These are phyloP conservation scores for Cunninghamia lanceolata DNA, from an alignment of 75 land plant genomes.

Conservation along the genomic window DNA sequence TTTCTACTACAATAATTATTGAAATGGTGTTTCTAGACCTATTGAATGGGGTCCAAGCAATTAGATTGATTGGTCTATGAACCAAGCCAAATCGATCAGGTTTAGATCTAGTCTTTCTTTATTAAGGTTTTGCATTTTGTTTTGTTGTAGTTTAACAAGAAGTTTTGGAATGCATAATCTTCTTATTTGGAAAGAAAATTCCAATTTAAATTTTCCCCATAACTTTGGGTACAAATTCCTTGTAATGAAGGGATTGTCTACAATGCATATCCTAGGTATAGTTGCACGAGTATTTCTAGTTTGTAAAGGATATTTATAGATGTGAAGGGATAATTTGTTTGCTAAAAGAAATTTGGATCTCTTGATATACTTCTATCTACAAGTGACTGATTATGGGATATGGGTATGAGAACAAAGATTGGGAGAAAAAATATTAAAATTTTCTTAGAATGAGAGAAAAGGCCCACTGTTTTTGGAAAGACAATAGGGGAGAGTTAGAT, in stretches of 20 bases:
- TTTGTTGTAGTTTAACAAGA: not conserved
- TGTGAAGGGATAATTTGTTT: not conserved
- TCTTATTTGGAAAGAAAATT: not conserved
- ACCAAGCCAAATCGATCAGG: not conserved
- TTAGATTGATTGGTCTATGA: not conserved
- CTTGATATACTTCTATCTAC: no score
- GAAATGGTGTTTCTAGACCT: conserved; percentile 40
- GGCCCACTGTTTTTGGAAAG: no score
- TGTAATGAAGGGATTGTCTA: no score
- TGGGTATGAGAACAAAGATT: no score
- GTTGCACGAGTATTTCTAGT: no score
- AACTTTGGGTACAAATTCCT: no score
- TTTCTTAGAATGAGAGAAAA: no score
- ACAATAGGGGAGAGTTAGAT: no score
- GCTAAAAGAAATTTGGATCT: not conserved
- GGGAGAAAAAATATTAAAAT: no score
- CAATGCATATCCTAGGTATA: no score
- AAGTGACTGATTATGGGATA: no score
- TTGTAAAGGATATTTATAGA: no score
- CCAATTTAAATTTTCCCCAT: not conserved
- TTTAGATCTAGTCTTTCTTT: not conserved
- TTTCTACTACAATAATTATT: conserved; percentile 58
- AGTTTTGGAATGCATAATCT: not conserved
- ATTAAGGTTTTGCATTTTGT: not conserved
- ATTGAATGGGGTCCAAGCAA: conserved; percentile 53